These are phyloP conservation scores for Colletotrichum orbiculare DNA, from an alignment of 2,329 filamentous ascomycete genomes.

Conservation along the genomic window DNA sequence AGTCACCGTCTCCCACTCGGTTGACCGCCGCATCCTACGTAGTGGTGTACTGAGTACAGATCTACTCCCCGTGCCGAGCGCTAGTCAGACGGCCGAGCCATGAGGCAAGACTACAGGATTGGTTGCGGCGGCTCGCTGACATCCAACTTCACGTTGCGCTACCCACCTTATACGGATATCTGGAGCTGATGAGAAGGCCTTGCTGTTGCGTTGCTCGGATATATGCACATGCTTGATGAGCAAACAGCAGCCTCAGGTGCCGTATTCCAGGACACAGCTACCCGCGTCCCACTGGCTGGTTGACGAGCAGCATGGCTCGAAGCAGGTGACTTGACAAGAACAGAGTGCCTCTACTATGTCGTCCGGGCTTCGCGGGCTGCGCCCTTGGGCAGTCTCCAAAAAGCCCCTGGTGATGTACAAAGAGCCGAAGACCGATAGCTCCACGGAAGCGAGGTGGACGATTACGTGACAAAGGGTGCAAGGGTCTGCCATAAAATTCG, in stretches of 20 bases:
- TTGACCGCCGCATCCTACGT: constrained; percentile 17
- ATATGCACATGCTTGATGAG: neutral
- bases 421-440: neutral
- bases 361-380: no score
- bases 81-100: no score
- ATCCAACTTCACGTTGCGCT: no score
- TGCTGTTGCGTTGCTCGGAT: no score
- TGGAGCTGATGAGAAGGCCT: no score
- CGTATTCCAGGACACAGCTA: no score
- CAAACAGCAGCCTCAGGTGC: neutral
- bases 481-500: constrained; percentile 4
- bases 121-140: constrained; percentile 8
- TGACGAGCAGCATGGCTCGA: neutral
- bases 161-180: no score
- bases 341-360: no score
- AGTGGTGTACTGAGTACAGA: no score
- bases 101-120: neutral
- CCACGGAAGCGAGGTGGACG: constrained; percentile 14
- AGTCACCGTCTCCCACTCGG: neutral
- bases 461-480: constrained; percentile 19
- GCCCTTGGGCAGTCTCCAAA: neutral
- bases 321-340: no score
- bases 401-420: neutral
- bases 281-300: neutral
- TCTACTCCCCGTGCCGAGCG: neutral